Percentiles rank a stretch among this genome's conserved stretches.
Conservation (phyloP, 371 early-diverging fungal genomes). For the Rhizopus stolonifer region DNA sequence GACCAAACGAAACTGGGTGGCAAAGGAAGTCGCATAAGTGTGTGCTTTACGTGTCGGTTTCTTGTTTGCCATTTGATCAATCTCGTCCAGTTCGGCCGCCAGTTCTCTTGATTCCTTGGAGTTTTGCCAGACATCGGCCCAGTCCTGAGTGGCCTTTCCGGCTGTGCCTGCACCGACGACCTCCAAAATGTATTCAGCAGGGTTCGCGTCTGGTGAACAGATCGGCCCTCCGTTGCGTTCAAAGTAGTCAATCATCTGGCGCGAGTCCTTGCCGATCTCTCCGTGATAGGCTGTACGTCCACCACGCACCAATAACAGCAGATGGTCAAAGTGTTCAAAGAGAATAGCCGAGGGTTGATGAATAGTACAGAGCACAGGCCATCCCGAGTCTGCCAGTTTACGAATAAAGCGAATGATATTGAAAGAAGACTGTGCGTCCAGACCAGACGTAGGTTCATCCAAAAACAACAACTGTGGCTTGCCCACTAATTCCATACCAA, state of each 20-base stretch:
- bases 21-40: conserved; percentile 32
- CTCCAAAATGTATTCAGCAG: conserved; percentile 44
- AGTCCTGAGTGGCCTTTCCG: conserved; percentile 56
- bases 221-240: conserved; percentile 60
- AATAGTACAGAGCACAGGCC: conserved; percentile 76
- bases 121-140: conserved; percentile 61
- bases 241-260: conserved; percentile 60
- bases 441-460: conserved; percentile 87
- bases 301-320: conserved; percentile 76
- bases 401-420: conserved; percentile 74
- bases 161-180: conserved; percentile 62
- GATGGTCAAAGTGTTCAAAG: conserved; percentile 79
- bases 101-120: conserved; percentile 43
- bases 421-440: conserved; percentile 66
- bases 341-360: conserved; percentile 84
- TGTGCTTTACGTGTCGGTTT: conserved; percentile 15
- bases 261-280: conserved; percentile 58
- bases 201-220: conserved; percentile 56
- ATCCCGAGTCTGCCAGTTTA: conserved; percentile 67
- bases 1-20: conserved; percentile 50
- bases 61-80: conserved; percentile 25
- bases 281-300: conserved; percentile 78
- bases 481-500: conserved; percentile 73
- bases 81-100: conserved; percentile 32
- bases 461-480: conserved; percentile 77